Conservation (phyloP, 2,329 filamentous ascomycete species). For the Aureobasidium uvarum region DNA sequence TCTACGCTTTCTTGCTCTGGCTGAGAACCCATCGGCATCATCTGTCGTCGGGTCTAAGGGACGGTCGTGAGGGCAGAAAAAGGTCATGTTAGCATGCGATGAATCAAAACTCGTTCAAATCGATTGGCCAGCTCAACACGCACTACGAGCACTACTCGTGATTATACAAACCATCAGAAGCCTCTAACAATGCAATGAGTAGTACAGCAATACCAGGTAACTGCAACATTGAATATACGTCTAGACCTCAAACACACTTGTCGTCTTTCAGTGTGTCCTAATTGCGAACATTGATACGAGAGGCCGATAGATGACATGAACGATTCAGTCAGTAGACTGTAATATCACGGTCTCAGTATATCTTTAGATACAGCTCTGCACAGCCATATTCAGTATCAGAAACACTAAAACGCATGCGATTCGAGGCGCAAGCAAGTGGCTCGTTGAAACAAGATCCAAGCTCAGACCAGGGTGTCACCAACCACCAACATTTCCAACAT, state of each 20-base stretch:
- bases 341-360: not conserved
- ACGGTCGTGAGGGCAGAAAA: slow-evolving; percentile 24
- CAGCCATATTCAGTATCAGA: not conserved
- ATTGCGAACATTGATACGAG: not conserved
- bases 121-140: not conserved
- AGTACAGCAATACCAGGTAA: not conserved
- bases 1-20: slow-evolving; percentile 22
- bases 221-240: not conserved
- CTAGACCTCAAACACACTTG: not conserved
- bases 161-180: not conserved
- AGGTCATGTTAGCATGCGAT: slow-evolving; percentile 29
- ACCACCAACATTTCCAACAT: not conserved
- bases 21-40: not conserved
- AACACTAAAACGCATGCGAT: not conserved
- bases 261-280: too few relatives aligned
- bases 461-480: slow-evolving; percentile 1
- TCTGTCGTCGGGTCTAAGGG: slow-evolving; percentile 18
- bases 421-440: slow-evolving; percentile 16
- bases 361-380: not conserved
- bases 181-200: not conserved
- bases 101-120: slow-evolving; percentile 28
- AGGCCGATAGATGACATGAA: not conserved
- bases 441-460: not conserved
- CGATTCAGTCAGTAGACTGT: not conserved
- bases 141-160: not conserved